phyloP scores from a whole-genome alignment of 352 stramenopile species.

The Phytophthora meadii region DNA sequence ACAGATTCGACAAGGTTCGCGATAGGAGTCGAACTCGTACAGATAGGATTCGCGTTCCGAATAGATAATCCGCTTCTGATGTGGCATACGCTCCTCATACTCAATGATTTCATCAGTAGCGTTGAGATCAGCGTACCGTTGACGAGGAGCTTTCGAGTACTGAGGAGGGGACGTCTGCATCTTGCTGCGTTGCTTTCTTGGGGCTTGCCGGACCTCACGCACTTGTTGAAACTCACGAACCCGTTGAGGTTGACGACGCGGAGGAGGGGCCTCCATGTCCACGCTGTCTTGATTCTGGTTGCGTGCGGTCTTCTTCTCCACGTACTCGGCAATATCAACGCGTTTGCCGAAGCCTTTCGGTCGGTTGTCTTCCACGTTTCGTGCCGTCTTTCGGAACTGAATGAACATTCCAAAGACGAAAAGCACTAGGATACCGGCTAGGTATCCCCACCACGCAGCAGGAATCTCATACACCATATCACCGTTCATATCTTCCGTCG shows the following conservation, averaged over 20 bases:
- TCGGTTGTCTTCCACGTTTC: conserved; percentile 26
- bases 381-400: conserved; percentile 56
- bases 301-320: conserved; percentile 29
- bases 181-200: conserved; percentile 15
- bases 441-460: conserved; percentile 52
- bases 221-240: conserved; percentile 7
- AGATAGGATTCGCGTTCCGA: conserved; percentile 19
- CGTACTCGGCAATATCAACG: conserved; percentile 15
- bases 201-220: conserved; percentile 4
- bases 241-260: conserved; percentile 9
- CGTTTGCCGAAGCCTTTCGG: conserved; percentile 6
- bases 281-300: conserved; percentile 10
- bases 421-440: conserved; percentile 50
- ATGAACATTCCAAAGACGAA: conserved; percentile 50
- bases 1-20: conserved; percentile 14
- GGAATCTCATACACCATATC: conserved; percentile 49
- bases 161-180: neutral
- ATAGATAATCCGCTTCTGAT: conserved; percentile 22
- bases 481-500: conserved; percentile 29
- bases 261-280: conserved; percentile 17
- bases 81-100: conserved; percentile 17
- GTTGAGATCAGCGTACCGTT: conserved; percentile 14
- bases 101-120: conserved; percentile 23
- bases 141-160: neutral
- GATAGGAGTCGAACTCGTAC: conserved; percentile 20